Evolutionary conservation across 2,329 filamentous ascomycete genomes (phyloP), one percentile per base, ranked within the genome.

Genomic region (Reticulascus tulasneorum): DNA sequence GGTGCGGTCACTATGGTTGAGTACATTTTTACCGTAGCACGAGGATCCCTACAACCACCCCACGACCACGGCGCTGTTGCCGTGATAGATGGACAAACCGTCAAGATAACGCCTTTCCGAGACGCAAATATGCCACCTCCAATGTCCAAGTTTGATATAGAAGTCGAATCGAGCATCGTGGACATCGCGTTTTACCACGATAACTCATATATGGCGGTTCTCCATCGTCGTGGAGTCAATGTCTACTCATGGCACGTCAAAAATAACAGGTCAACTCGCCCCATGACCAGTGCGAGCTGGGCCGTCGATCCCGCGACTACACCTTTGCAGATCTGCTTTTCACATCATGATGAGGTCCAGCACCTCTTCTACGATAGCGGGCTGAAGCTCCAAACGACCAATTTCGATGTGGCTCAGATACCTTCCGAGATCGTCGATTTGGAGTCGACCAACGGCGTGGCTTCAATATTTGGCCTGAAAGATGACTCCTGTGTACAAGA

Each of bases 101-200:
- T 97, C 40, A 94, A 94, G 55, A 60, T 97, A 29, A 97, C 93
- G 1, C 88, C 93, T 1, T 74, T 98, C 46, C 75, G 86, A 44
- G 74, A 82, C 32, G 85, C 88, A 10, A 94, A 93, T 51, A 73
- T 96, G 4, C 93, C 93, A 17, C 93, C 93, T 19, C 93, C 93
- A 1, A 96, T 97, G 89, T 80, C 88, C 12, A 72, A 91, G 44
- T 84, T 84, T 47, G 86, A 94, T 38, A 51, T 96, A 13, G 51
- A 66, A 10, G 61, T 84, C 19, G 66, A 75, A 11, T 72, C 72
- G 0, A 80, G 82, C 35, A 73, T 79, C 4, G 64, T 86, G 13
- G 89, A 96, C 61, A 78, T 93, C 33, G 79, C 83, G 0, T 80
- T 96, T 47, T 84, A 79, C 32, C 69, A 68, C 11, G 71, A 73